Base-by-base conservation (phyloP, 1,284 basidiomycete genomes). In the Ganoderma resinaceum region DNA sequence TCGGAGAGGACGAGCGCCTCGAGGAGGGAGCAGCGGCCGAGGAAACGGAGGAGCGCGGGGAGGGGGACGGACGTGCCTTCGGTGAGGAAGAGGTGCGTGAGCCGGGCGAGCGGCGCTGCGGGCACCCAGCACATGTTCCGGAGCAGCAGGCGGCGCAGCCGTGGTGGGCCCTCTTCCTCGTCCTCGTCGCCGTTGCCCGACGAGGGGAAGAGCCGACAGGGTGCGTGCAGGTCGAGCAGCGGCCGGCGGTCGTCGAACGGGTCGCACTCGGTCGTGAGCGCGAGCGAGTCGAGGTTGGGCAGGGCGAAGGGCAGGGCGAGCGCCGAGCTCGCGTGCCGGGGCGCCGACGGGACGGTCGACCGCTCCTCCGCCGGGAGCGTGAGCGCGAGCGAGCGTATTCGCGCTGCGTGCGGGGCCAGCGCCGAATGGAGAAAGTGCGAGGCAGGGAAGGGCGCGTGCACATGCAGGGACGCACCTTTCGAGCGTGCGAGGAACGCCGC, bases 51-150 rank as follows among this genome's bases (percentile, higher is more conserved):
- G 46, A 72, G 61, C 20, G 69, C 52, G 61, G 37, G 23, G 40
- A 70, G 61, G 37, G 70, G 66, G 49, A 70, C 46, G 12, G 71
- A 69, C 3, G 71, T 68, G 14, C 67, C 66, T n/a, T 67, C 65
- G 14, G 65, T 37, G 38, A 72, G 66, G 62, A 67, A 67, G 14
- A 72, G 66, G 61, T 72, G 71, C 35, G 71, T 72, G 38, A 72
- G 61, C 26, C 11, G 62, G 12, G 40, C 66, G 66, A 60, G 65
- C 0, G 71, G 67, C 12, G 67, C 43, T 0, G n/a, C 42, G 1
- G 71, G 71, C 55, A 69, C 57, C 71, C 71, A 72, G 63, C 69
- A 72, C 35, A 63, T 70, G 63, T 66, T 68, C 16, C 68, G 64
- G 38, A 72, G 65, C 16, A 70, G 61, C 46, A 72, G 67, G 61